phyloP scores from a whole-genome alignment of 2,329 filamentous ascomycete genomes.

The Xylariaceae sp. region DNA sequence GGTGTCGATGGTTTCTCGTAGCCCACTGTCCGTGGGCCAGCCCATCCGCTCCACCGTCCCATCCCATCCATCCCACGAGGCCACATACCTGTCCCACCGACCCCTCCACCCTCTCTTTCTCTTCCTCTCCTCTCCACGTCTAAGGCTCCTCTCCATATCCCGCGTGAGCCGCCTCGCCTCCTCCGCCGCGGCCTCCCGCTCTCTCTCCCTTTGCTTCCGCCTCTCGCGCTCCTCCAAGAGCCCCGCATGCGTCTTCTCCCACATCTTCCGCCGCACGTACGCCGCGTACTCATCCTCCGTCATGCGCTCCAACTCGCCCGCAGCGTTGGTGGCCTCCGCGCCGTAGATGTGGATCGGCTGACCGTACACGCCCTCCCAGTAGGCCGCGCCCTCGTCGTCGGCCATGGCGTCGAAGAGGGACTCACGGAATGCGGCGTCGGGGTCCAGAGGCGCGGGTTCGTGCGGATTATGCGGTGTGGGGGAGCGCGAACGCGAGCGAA shows the following conservation, averaged over 20 bases:
- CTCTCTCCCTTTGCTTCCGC: conserved; percentile 41
- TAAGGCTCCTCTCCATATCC: conserved; percentile 66
- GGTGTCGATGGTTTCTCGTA: conserved; percentile 27
- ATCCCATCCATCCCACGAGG: conserved; percentile 58
- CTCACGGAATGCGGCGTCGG: conserved; percentile 79
- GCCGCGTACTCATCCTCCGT: conserved; percentile 86
- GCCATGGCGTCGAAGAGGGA: conserved; percentile 96
- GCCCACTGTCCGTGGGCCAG: conserved; percentile 69
- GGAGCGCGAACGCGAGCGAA: conserved; percentile 32
- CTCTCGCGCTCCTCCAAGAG: conserved; percentile 70
- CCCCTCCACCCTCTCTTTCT: conserved; percentile 49
- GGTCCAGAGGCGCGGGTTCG: conserved; percentile 48
- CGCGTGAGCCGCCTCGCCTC: conserved; percentile 45
- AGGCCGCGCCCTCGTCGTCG: conserved; percentile 91
- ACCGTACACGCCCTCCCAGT: conserved; percentile 95
- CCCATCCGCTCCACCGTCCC: conserved; percentile 34
- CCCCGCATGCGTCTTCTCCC: conserved; percentile 87
- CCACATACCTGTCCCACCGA: conserved; percentile 61
- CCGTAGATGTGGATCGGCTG: conserved; percentile 85
- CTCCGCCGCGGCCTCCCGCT: conserved; percentile 25
- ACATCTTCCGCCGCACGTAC: conserved; percentile 86
- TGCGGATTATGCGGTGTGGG: conserved; percentile 44
- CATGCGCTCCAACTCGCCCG: conserved; percentile 73
- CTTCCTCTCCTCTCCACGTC: conserved; percentile 61
- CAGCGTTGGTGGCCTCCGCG: conserved; percentile 40